Conservation (phyloP, 306 rosid species). For the Nissolia schottii region DNA sequence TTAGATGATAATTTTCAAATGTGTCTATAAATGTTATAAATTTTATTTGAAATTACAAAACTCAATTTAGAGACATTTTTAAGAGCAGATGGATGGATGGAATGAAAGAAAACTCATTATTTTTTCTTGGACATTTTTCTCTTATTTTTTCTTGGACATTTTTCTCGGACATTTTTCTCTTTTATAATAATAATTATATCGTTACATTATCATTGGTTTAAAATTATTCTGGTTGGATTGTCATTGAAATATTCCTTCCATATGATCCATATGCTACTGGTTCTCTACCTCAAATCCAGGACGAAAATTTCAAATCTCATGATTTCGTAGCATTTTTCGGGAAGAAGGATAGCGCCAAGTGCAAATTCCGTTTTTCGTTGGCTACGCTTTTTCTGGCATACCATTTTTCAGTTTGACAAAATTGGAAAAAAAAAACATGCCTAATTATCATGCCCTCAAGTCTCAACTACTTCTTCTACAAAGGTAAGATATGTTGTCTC, state of each 20-base stretch:
- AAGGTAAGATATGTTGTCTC: background rate
- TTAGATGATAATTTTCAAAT: too few species aligned
- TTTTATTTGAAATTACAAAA: too few species aligned
- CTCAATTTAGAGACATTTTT: background rate
- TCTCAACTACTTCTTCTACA: background rate
- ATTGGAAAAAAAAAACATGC: background rate
- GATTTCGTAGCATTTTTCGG: background rate
- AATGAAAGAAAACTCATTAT: background rate
- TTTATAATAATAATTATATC: background rate
- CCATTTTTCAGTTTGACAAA: background rate
- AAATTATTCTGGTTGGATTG: background rate
- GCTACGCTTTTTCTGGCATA: background rate
- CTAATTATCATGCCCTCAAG: background rate
- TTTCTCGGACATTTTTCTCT: background rate
- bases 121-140: background rate
- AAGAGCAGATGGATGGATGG: background rate
- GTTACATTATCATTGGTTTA: background rate
- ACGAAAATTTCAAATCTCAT: background rate
- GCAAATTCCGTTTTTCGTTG: background rate
- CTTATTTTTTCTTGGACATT: background rate
- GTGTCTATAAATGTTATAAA: too few species aligned
- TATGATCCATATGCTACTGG: background rate
- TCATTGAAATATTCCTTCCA: background rate
- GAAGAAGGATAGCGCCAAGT: background rate
- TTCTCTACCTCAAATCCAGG: background rate